A percentile compares a stretch with the other conserved stretches of the same genome.
phyloP scores from a whole-genome alignment of 192 early-diverging fungal species.

The Coemansia sp. region DNA sequence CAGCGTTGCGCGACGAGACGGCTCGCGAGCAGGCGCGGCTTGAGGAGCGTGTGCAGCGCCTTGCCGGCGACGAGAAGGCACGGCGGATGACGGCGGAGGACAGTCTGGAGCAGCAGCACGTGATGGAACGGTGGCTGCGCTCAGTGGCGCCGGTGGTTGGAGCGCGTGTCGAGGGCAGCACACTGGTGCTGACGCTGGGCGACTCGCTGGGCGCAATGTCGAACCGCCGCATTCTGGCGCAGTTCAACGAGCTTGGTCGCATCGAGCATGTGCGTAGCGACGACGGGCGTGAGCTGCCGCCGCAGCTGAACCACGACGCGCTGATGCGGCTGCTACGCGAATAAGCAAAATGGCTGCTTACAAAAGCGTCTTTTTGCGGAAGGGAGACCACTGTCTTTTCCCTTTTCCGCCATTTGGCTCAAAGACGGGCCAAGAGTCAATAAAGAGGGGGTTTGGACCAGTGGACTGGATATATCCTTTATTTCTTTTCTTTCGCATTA shows the following conservation, averaged over 20 bases:
- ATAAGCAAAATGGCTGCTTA: not conserved
- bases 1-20: constrained; percentile 40
- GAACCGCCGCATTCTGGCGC: constrained; percentile 40
- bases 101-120: constrained; percentile 52
- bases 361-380: not conserved
- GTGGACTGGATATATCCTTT: not conserved
- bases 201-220: constrained; percentile 50
- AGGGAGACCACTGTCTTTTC: not conserved
- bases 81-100: constrained; percentile 38
- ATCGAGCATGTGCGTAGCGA: constrained; percentile 39
- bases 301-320: constrained; percentile 33
- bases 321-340: constrained; percentile 48
- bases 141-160: constrained; percentile 45
- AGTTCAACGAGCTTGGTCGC: constrained; percentile 41
- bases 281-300: constrained; percentile 44
- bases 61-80: constrained; percentile 50
- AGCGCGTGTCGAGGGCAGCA: constrained; percentile 47
- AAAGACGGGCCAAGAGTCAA: not conserved
- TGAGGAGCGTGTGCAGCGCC: constrained; percentile 33
- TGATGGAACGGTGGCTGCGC: constrained; percentile 44
- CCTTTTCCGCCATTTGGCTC: not conserved
- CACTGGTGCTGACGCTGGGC: constrained; percentile 45
- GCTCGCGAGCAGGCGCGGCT: constrained; percentile 40
- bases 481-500: not conserved
- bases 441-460: constrained; percentile 2